A percentile compares a stretch with the other conserved stretches of the same genome.
phyloP scores from a whole-genome alignment of 2,329 filamentous ascomycete genomes.

The Zasmidium cellare region DNA sequence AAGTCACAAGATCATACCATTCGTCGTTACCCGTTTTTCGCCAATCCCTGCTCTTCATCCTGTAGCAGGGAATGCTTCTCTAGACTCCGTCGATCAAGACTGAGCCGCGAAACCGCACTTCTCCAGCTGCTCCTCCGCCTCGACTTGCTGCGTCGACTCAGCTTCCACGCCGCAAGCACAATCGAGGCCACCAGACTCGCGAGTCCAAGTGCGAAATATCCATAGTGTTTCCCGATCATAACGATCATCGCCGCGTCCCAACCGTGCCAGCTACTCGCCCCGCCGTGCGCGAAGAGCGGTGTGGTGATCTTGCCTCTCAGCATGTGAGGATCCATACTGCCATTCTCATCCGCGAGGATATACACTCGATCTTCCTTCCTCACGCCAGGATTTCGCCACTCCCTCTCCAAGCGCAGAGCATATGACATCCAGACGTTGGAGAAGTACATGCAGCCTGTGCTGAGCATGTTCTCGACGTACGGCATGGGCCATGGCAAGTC shows the following conservation, averaged over 20 bases:
- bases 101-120: conserved; percentile 6
- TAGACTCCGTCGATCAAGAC: conserved; percentile 9
- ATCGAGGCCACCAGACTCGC: not conserved
- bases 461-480: conserved; percentile 34
- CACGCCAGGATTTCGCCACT: not conserved
- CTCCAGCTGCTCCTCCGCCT: conserved; percentile 11
- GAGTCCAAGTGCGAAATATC: conserved; percentile 12
- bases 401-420: conserved; percentile 4
- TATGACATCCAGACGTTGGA: conserved; percentile 31
- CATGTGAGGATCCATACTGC: conserved; percentile 27
- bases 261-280: conserved; percentile 32
- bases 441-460: conserved; percentile 33
- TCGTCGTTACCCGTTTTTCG: conserved; percentile 15
- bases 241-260: conserved; percentile 29
- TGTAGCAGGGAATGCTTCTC: not conserved
- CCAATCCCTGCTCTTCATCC: conserved; percentile 17
- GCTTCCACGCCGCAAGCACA: conserved; percentile 8
- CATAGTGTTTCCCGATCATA: conserved; percentile 26
- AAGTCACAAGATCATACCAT: not conserved
- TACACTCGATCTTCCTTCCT: conserved; percentile 22
- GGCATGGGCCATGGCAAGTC: conserved; percentile 29
- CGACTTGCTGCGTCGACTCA: conserved; percentile 2
- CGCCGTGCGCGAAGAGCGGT: conserved; percentile 29
- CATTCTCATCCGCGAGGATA: conserved; percentile 27
- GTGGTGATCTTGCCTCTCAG: conserved; percentile 28